Evolutionary conservation across 2,329 filamentous ascomycete species (phyloP), one percentile per base, ranked within the genome.

Genomic region (Ophioceras dolichostomum): DNA sequence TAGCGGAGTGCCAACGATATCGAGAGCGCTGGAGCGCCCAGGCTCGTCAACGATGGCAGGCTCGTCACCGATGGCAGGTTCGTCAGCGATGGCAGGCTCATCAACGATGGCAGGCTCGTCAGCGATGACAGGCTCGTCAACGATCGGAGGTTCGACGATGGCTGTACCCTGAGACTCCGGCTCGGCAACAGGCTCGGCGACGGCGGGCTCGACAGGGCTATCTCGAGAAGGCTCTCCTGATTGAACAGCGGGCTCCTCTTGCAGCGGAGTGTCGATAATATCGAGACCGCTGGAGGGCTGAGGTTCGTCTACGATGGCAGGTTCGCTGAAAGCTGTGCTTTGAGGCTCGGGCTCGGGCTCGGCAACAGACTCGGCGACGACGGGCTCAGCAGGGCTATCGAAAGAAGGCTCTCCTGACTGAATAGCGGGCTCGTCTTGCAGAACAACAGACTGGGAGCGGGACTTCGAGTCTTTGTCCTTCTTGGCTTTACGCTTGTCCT

Each of bases 401-500:
- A n/a, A n/a, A n/a, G n/a, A n/a, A n/a, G n/a, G n/a, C n/a, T n/a
- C n/a, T n/a, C n/a, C n/a, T n/a, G n/a, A n/a, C n/a, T n/a, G n/a
- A n/a, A n/a, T n/a, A n/a, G n/a, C n/a, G n/a, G n/a, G n/a, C n/a
- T n/a, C n/a, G n/a, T n/a, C n/a, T n/a, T n/a, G n/a, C n/a, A n/a
- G n/a, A n/a, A n/a, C n/a, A n/a, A n/a, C n/a, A n/a, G n/a, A n/a
- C n/a, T n/a, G n/a, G n/a, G n/a, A n/a, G n/a, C n/a, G n/a, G n/a
- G n/a, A n/a, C n/a, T n/a, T n/a, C n/a, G n/a, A n/a, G n/a, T n/a
- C n/a, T n/a, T n/a, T n/a, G n/a, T n/a, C n/a, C n/a, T 24, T 37
- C 18, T 42, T 30, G 33, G 32, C 22, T 14, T 57, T 56, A 39
- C 56, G 60, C 44, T 56, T 59, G 31, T 60, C 50, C 39, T 59